These are phyloP conservation scores for Glycine latifolia DNA, from an alignment of 306 rosid genomes.

Conservation along the genomic window DNA sequence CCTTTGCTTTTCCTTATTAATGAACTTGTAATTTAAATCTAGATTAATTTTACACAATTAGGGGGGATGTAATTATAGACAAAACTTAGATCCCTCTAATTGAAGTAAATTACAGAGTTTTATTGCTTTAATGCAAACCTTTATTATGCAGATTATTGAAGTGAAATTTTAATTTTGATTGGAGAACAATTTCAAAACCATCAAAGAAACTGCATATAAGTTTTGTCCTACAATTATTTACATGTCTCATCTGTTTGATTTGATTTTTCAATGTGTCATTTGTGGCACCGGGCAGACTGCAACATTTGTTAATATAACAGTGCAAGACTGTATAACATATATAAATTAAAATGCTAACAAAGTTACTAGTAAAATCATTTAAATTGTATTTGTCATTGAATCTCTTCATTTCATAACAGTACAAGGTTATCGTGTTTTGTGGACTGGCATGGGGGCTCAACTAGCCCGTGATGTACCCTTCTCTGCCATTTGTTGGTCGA, in stretches of 20 bases:
- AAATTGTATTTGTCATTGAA: constrained; percentile 37
- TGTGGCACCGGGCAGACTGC: not conserved
- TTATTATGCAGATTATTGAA: not conserved
- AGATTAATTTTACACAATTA: not conserved
- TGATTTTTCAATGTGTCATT: not conserved
- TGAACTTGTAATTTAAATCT: constrained; percentile 22
- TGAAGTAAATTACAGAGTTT: not conserved
- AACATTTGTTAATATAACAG: not conserved
- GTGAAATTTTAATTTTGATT: not conserved
- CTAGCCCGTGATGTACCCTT: constrained; percentile 99
- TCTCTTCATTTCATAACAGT: constrained; percentile 51
- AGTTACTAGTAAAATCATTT: constrained; percentile 1
- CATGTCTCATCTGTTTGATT: constrained; percentile 5
- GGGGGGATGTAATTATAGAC: not conserved
- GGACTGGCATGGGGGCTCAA: constrained; percentile 99
- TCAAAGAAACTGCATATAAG: not conserved
- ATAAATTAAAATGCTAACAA: not conserved
- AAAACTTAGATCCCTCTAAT: not conserved
- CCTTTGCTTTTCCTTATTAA: constrained; percentile 24
- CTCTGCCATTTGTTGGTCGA: constrained; percentile 98
- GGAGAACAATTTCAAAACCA: not conserved
- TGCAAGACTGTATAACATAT: constrained; percentile 6
- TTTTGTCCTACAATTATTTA: constrained; percentile 2
- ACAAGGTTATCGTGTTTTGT: constrained; percentile 78
- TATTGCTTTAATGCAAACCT: not conserved